Evolutionary conservation across 306 rosid genomes (phyloP), one percentile per base, ranked within the genome.

Genomic region (Gastrolobium villosum): DNA sequence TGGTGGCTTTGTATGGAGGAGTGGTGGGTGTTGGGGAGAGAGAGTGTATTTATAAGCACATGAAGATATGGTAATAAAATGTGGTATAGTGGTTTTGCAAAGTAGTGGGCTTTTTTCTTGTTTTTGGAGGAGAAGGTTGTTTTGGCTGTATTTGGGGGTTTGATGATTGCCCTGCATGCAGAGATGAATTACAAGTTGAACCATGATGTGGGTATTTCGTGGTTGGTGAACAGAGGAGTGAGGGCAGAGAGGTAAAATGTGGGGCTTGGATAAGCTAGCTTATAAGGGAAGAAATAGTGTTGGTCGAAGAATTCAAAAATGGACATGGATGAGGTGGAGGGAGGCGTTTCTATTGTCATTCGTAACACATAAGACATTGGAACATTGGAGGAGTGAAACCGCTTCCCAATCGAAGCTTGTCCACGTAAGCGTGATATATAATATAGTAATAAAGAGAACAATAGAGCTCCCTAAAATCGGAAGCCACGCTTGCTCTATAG

Each of bases 91-190:
- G 60, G 59, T 72, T 54, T 65, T 73, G 43, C 40, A n/a, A 31
- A 37, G 31, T 10, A 32, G 20, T 59, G 72, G 72, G 37, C 53
- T 57, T 67, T 34, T 2, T 6, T 37, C 2, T 9, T 43, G 10
- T 10, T 20, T 53, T 39, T 26, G 5, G 44, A 34, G 43, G 1
- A 0, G 31, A 5, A 31, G 45, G 15, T 53, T 13, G 1, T 11
- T 52, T 81, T 56, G 75, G 71, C 30, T 3, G 5, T 30, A 15
- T 66, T 40, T 49, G 3, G 15, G 15, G 15, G 7, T 48, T 81
- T 6, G 5, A 30, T 10, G 1, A 75, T 6, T 9, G 48, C 76
- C 75, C 64, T 66, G 49, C 81, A 74, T 75, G 84, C 65, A 81
- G 2, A 4, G 3, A 6, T 4, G 7, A 66, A 74, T 66, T 67